Base-by-base conservation (phyloP, 768 basidiomycete species). In the Macrolepiota dolichaula region DNA sequence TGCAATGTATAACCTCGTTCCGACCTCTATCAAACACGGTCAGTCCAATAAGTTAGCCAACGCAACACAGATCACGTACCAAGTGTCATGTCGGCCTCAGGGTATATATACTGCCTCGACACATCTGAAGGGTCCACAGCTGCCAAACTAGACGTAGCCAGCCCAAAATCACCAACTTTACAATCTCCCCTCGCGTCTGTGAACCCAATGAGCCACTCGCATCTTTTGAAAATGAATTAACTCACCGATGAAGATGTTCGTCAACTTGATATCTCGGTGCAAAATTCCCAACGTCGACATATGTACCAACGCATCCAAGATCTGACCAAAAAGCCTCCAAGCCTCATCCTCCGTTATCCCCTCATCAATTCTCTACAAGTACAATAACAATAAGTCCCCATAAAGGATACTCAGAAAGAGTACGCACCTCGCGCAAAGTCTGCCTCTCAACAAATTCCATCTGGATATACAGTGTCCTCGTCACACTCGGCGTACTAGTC, bases 361-460 rank as follows among this genome's bases (percentile, higher is more conserved):
- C 65, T 93, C 91, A 36, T 88, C 88, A 36, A 95, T 84, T 47
- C 89, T 79, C 87, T 89, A 57, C n/a, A 19, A 57, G 51, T 49
- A 24, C 51, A 7, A 47, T 47, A 62, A 36, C 38, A 42, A 54
- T 56, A 17, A 57, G 53, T n/a, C 22, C 13, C n/a, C n/a, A 10
- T n/a, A 53, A 51, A 2, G 29, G 50, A 44, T 9, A 40, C 3
- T n/a, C 4, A 32, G 17, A 19, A 44, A 51, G n/a, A 4, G 29
- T 22, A 19, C 71, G 36, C 27, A 87, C 92, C 81, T 97, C 95
- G 72, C 84, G 86, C 68, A 98, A 72, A 0, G 95, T 98, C 74
- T 96, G 94, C 24, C 90, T 82, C 71, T 94, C 93, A 9, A 94
- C 93, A 66, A 91, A 95, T 73, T 94, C 93, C 95, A 98, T 98